Evolutionary conservation across 78 protist genomes (phyloP).

Genomic region (Cavenderia fasciculata): DNA sequence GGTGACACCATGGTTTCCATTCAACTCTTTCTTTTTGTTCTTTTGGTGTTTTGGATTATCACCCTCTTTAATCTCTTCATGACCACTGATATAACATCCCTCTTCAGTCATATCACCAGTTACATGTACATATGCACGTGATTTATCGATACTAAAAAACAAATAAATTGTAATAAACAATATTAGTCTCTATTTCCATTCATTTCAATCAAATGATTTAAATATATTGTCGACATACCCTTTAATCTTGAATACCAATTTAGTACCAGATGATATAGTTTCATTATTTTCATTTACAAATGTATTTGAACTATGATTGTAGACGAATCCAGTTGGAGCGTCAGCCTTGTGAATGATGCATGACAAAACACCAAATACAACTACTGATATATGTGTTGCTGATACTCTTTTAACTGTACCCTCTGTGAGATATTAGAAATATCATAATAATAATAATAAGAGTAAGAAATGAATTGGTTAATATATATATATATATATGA

Average conservation of each 20-base stretch:
- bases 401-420: constrained; percentile 68
- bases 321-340: constrained; percentile 15
- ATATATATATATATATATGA: too few species aligned
- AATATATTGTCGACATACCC: constrained; percentile 33
- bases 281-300: constrained; percentile 31
- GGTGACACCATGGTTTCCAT: not conserved
- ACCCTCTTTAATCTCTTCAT: constrained; percentile 5
- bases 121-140: too few species aligned
- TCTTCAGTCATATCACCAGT: constrained; percentile 31
- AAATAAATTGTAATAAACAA: too few species aligned
- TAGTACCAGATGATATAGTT: constrained; percentile 49
- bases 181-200: too few species aligned
- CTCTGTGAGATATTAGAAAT: not conserved
- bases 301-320: constrained; percentile 63
- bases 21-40: not conserved
- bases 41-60: not conserved
- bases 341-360: constrained; percentile 29
- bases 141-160: too few species aligned
- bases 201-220: too few species aligned
- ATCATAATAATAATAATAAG: not conserved
- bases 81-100: constrained; percentile 33
- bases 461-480: too few species aligned
- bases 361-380: constrained; percentile 63
- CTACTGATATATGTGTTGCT: constrained; percentile 57
- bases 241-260: constrained; percentile 42